Percentiles rank a stretch among this genome's conserved stretches.
These are phyloP conservation scores for Heliamphora exappendiculata DNA, from an alignment of 148 eudicot genomes.

Conservation along the genomic window DNA sequence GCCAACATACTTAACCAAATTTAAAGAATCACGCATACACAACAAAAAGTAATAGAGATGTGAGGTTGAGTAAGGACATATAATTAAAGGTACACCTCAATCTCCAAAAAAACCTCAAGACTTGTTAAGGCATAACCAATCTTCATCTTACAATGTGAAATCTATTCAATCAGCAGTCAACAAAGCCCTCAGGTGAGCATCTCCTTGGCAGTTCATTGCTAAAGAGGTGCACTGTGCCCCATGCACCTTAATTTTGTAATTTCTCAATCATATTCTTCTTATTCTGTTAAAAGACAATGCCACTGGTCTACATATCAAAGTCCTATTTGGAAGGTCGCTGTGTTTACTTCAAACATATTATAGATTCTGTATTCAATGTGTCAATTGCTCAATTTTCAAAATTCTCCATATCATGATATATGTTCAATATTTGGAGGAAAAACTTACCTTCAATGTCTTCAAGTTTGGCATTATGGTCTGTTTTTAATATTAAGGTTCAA, in stretches of 20 bases:
- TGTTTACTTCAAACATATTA: neutral
- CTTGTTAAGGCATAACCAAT: neutral
- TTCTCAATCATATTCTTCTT: neutral
- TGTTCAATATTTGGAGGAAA: neutral
- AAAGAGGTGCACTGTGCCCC: neutral
- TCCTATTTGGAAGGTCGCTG: neutral
- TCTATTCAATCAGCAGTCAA: neutral
- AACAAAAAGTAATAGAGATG: too few relatives aligned
- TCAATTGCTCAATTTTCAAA: neutral
- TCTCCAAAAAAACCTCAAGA: neutral
- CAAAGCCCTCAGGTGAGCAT: neutral
- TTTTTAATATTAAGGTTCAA: neutral
- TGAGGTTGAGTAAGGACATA: neutral
- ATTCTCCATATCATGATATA: neutral
- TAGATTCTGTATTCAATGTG: neutral
- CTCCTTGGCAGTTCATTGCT: neutral
- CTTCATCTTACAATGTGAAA: neutral
- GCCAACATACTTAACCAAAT: neutral
- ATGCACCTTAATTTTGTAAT: neutral
- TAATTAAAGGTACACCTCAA: neutral
- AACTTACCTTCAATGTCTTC: neutral
- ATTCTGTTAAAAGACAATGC: neutral
- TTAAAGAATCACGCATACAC: neutral
- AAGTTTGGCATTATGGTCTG: neutral
- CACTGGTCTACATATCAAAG: neutral